Evolutionary conservation across 495 filamentous ascomycete genomes (phyloP).

Genomic region (Haplographium delicatum): DNA sequence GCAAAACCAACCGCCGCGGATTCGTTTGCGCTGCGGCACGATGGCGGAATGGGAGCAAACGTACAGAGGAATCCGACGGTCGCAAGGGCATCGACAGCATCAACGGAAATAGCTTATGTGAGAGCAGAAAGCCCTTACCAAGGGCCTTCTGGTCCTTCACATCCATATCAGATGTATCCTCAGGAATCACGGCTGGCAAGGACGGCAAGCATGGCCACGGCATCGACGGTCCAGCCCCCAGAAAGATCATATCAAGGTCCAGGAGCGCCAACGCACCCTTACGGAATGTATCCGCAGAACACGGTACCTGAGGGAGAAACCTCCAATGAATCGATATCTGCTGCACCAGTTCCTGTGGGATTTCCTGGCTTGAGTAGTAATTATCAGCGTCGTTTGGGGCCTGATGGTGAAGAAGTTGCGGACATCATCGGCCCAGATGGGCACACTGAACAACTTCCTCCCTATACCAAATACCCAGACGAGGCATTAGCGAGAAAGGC

Average conservation of each 20-base stretch:
- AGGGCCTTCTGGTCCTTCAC: conserved; percentile 66
- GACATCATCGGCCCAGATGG: conserved; percentile 88
- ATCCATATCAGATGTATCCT: conserved; percentile 81
- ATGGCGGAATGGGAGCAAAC: conserved; percentile 33
- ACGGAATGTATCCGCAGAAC: conserved; percentile 76
- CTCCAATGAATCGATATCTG: conserved; percentile 33
- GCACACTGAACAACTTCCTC: conserved; percentile 84
- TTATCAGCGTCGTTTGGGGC: conserved; percentile 67
- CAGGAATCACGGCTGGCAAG: conserved; percentile 65
- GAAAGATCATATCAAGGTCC: conserved; percentile 57
- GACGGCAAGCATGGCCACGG: conserved; percentile 59
- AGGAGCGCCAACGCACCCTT: conserved; percentile 73
- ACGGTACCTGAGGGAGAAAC: conserved; percentile 38
- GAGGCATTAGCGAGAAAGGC: conserved; percentile 39
- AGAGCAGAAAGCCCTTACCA: conserved; percentile 54
- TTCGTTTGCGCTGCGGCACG: conserved; percentile 37
- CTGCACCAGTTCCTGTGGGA: conserved; percentile 52
- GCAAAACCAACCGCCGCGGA: conserved; percentile 38
- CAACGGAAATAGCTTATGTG: conserved; percentile 35
- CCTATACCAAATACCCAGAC: conserved; percentile 77
- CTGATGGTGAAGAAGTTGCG: conserved; percentile 77
- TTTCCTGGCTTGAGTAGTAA: conserved; percentile 59
- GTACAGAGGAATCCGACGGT: conserved; percentile 3
- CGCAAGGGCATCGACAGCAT: conserved; percentile 29
- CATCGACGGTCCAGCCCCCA: conserved; percentile 44